Evolutionary conservation across 2,329 filamentous ascomycete genomes (phyloP), one percentile per base, ranked within the genome.

Genomic region (Orbilia oligospora): DNA sequence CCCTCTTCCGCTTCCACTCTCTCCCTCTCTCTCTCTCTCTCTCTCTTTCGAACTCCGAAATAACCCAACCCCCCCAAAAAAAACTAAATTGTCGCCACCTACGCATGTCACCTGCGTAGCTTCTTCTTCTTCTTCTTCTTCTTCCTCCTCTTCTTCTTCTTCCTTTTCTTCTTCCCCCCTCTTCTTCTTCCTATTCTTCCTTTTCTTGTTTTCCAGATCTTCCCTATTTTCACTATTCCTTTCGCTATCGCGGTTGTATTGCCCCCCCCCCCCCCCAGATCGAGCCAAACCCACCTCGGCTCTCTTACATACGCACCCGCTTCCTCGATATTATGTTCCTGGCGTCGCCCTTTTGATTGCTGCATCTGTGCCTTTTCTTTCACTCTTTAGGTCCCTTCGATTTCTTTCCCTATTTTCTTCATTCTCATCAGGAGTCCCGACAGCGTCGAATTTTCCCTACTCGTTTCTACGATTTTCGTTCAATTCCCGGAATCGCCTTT

Each of bases 311-410:
- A n/a, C n/a, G 55, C 64, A 36, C 71, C 12, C 65, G 67, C 41
- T 44, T 63, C 69, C 63, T 58, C 46, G 53, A 61, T 71, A 33
- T 49, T 71, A 44, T 38, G 20, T 61, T 65, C 44, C 41, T 46
- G 56, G 49, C 71, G 64, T 36, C 65, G 53, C 61, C 49, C 67
- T 71, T 58, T 63, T 55, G 49, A 68, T 72, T 71, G 48, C 65
- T 71, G 48, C 65, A 51, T 49, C 33, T 67, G 14, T 72, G 58
- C 27, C 27, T 6, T 68, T 8, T 36, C 64, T 56, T 61, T 36
- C 71, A 30, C 46, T 65, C 27, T 49, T 51, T 49, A 49, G 20
- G 16, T 36, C 46, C 41, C 33, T 36, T 36, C 33, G 33, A 8
- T 36, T 20, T 20, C 44, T 20, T 56, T 58, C 38, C 20, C 58